Conservation (phyloP, 768 basidiomycete genomes). For the Candolleomyces efflorescens region DNA sequence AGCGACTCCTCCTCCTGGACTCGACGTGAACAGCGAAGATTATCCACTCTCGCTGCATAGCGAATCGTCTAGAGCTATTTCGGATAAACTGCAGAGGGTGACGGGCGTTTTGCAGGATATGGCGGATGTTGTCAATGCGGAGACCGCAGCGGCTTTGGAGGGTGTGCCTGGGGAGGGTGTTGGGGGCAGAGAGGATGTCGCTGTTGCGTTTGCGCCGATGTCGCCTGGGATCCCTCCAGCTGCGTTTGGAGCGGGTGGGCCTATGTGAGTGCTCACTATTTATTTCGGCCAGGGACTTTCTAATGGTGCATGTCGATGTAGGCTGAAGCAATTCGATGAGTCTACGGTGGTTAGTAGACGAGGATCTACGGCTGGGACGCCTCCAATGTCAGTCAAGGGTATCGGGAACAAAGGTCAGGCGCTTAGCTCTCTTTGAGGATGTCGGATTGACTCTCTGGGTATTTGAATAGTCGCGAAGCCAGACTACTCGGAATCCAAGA, state of each 20-base stretch:
- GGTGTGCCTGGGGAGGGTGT: constrained; percentile 13
- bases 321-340: constrained; percentile 79
- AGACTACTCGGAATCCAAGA: constrained; percentile 98
- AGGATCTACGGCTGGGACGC: constrained; percentile 71
- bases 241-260: constrained; percentile 69
- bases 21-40: not conserved
- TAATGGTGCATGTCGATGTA: constrained; percentile 19
- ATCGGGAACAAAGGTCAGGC: constrained; percentile 81
- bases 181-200: not conserved
- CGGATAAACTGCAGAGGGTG: constrained; percentile 26
- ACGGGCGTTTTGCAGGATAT: constrained; percentile 51
- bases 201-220: constrained; percentile 12
- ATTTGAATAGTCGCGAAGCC: constrained; percentile 76
- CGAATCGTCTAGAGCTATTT: not conserved
- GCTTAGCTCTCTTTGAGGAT: not conserved
- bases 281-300: not conserved
- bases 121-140: constrained; percentile 23
- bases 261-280: constrained; percentile 46
- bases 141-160: too few relatives aligned
- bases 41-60: not conserved
- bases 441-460: constrained; percentile 5
- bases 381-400: constrained; percentile 80
- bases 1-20: not conserved
- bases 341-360: constrained; percentile 66
- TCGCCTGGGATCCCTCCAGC: constrained; percentile 50